phyloP scores from a whole-genome alignment of 331 rosid genomes.

The Quercus lobata region DNA sequence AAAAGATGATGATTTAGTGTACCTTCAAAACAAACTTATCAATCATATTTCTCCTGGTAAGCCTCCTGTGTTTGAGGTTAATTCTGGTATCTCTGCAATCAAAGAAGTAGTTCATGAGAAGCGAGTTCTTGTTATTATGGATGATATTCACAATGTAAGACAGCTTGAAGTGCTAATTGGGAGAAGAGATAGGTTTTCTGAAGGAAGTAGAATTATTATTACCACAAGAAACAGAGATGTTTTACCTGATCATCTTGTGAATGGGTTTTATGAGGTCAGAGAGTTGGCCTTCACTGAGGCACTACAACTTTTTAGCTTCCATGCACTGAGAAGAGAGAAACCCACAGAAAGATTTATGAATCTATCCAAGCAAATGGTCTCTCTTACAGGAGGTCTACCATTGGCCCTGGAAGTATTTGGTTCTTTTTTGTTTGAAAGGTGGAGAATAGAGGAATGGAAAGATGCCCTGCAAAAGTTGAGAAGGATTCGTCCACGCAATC shows the following conservation, averaged over 20 bases:
- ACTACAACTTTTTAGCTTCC: constrained; percentile 49
- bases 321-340: constrained; percentile 41
- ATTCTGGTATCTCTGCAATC: constrained; percentile 20
- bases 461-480: constrained; percentile 39
- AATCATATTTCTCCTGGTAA: background rate
- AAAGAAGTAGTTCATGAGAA: constrained; percentile 11
- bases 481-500: constrained; percentile 28
- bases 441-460: constrained; percentile 45
- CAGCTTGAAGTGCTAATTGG: constrained; percentile 36
- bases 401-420: constrained; percentile 73
- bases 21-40: constrained; percentile 30
- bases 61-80: background rate
- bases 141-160: constrained; percentile 42
- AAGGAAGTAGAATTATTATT: constrained; percentile 51
- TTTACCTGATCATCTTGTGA: constrained; percentile 8
- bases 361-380: constrained; percentile 43
- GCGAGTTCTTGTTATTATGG: constrained; percentile 43
- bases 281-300: constrained; percentile 39
- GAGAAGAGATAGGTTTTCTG: constrained; percentile 35
- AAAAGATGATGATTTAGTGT: constrained; percentile 20
- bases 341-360: constrained; percentile 24
- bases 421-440: constrained; percentile 40
- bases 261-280: constrained; percentile 38
- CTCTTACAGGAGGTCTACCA: constrained; percentile 51
- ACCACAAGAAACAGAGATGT: constrained; percentile 45